phyloP scores from a whole-genome alignment of 2,329 filamentous ascomycete genomes.

The Akanthomyces muscarius region DNA sequence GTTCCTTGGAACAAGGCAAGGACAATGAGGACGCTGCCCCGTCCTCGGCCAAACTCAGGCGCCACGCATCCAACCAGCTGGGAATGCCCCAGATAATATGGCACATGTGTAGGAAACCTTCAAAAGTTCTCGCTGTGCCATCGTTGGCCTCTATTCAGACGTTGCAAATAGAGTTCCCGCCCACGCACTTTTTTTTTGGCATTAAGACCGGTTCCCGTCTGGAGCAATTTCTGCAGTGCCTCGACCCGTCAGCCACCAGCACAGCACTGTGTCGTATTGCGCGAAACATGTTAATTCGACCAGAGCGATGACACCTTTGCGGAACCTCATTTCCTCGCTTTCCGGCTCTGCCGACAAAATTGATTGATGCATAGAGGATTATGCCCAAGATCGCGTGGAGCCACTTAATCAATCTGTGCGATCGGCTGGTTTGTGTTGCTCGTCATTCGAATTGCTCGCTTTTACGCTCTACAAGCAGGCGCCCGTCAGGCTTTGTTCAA shows the following conservation, averaged over 20 bases:
- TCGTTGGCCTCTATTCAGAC: neutral
- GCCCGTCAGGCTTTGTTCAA: neutral
- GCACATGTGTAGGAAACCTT: neutral
- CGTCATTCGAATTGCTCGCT: neutral
- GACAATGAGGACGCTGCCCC: neutral
- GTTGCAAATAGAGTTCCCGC: neutral
- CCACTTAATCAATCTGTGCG: neutral
- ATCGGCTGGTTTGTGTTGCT: neutral
- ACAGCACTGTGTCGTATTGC: neutral
- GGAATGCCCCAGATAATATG: neutral
- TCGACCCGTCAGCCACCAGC: neutral
- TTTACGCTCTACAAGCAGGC: neutral
- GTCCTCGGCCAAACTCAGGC: neutral
- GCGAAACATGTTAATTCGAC: neutral
- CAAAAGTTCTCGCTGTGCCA: neutral
- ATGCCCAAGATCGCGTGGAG: neutral
- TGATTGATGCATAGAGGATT: neutral
- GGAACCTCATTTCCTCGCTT: neutral
- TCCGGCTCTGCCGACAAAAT: neutral
- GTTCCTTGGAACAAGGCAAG: slow-evolving; percentile 1
- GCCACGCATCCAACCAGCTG: neutral
- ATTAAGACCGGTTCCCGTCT: no score
- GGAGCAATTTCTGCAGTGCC: neutral
- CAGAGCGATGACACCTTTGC: neutral
- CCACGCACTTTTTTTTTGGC: neutral